These are phyloP conservation scores for Caryopteris hybrid DNA, from an alignment of 305 asterid genomes.

Conservation along the genomic window DNA sequence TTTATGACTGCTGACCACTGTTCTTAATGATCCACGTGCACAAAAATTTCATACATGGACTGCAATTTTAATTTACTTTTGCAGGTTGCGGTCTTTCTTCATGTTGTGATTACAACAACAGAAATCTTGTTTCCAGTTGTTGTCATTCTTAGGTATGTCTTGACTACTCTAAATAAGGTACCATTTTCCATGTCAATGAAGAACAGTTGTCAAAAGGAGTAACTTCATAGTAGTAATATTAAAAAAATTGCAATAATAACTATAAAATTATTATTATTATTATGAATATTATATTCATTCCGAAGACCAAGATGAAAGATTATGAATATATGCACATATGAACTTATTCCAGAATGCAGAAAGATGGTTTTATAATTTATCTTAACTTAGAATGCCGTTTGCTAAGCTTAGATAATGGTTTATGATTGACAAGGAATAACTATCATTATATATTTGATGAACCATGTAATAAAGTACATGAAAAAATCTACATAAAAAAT, in stretches of 20 bases:
- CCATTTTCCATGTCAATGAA: neutral
- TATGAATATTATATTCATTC: neutral
- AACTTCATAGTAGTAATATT: no score
- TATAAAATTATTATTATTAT: neutral
- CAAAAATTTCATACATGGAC: no score
- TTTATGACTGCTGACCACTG: no score
- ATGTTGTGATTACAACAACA: slow-evolving; percentile 53
- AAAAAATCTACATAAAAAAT: neutral
- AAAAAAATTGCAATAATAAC: no score
- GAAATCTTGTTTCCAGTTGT: slow-evolving; percentile 74
- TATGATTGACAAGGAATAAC: neutral
- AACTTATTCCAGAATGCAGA: neutral
- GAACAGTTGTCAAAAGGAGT: neutral
- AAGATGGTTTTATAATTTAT: neutral
- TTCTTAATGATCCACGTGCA: no score
- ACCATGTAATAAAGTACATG: neutral
- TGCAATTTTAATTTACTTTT: no score
- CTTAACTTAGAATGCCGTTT: no score
- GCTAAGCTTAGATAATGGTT: neutral
- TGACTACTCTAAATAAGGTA: slow-evolving; percentile 10
- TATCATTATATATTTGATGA: neutral
- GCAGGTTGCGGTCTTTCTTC: slow-evolving; percentile 26
- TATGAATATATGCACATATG: neutral
- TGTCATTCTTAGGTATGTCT: slow-evolving; percentile 82
- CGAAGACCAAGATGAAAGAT: neutral